Evolutionary conservation across 257 asterid species (phyloP), one percentile per base, ranked within the genome.

Genomic region (Scutellaria baicalensis): DNA sequence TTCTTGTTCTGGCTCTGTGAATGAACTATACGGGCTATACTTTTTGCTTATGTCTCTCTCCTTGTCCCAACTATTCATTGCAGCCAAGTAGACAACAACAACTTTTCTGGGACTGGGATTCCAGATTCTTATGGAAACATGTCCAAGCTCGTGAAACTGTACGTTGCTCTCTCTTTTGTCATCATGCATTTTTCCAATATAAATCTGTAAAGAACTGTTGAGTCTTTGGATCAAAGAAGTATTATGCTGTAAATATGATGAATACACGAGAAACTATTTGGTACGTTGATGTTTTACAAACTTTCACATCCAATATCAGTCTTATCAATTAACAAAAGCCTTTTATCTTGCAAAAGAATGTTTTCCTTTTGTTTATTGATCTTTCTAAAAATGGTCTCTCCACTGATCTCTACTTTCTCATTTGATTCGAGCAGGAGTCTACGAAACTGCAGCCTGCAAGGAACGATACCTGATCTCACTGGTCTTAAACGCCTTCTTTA

Each of bases 81-180:
- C 89, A 84, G 86, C 68, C 89, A 84, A 50, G 73, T 84, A 11
- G 84, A 81, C 72, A 84, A 81, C 72, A 84, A 84, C 69, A 79
- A 81, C 80, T 84, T 84, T 52, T 74, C 79, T 45, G 86, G 89
- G 66, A 81, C 70, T 45, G 70, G 8, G 66, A 81, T 84, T 68
- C 89, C 89, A 14, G 74, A 52, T 62, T 59, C 86, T 55, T 84
- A 77, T 49, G 71, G 36, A 38, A 62, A 70, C 38, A 71, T 84
- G 43, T 8, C 77, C 59, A 79, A 67, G 71, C 75, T 84, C 48
- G n/a, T 75, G 56, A 84, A 84, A 75, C 64, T 84, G 89, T 81
- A 76, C 13, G 83, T 74, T 47, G 10, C 23, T 55, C 39, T 59
- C 44, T 36, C 42, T 35, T 12, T 33, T 48, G 55, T 66, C 6